Conservation (phyloP, 1,284 basidiomycete species). For the Cutaneotrichosporon sp. region DNA sequence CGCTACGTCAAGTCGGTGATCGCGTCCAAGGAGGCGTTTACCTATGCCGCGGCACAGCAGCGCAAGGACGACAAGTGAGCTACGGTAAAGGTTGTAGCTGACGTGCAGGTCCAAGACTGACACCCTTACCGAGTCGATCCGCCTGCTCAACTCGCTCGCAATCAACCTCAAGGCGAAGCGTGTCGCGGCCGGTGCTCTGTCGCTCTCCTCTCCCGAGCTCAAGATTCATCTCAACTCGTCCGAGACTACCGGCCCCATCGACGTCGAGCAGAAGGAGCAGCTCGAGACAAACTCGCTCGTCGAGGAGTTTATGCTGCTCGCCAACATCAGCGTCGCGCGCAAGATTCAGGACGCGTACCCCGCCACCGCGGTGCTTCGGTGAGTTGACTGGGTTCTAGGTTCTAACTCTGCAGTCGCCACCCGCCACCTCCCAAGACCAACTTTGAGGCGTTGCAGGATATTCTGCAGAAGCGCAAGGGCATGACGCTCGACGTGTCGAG, state of each 20-base stretch:
- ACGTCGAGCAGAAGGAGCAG: slow-evolving; percentile 93
- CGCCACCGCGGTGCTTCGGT: slow-evolving; percentile 89
- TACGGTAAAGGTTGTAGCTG: neutral
- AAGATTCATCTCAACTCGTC: slow-evolving; percentile 90
- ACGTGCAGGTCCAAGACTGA: slow-evolving; percentile 63
- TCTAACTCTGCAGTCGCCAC: slow-evolving; percentile 62
- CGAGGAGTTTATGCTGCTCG: slow-evolving; percentile 98
- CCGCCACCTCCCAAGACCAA: slow-evolving; percentile 86
- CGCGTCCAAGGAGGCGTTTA: slow-evolving; percentile 92
- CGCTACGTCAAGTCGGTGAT: slow-evolving; percentile 96
- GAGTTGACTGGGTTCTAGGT: slow-evolving; percentile 15
- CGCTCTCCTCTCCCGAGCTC: slow-evolving; percentile 95
- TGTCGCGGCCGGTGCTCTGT: slow-evolving; percentile 91
- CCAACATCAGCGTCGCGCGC: slow-evolving; percentile 88
- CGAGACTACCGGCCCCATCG: slow-evolving; percentile 90
- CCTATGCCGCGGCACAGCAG: slow-evolving; percentile 92
- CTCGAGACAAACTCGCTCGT: slow-evolving; percentile 94
- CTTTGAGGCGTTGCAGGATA: slow-evolving; percentile 93
- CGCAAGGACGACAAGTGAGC: slow-evolving; percentile 82
- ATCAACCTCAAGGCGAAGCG: slow-evolving; percentile 78
- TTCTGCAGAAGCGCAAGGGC: slow-evolving; percentile 78
- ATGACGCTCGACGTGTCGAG: slow-evolving; percentile 86
- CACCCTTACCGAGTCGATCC: slow-evolving; percentile 78
- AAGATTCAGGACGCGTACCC: slow-evolving; percentile 94
- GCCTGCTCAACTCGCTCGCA: slow-evolving; percentile 83